Base-by-base conservation (phyloP, 2,329 filamentous ascomycete species). In the Curvularia eragrostidis region DNA sequence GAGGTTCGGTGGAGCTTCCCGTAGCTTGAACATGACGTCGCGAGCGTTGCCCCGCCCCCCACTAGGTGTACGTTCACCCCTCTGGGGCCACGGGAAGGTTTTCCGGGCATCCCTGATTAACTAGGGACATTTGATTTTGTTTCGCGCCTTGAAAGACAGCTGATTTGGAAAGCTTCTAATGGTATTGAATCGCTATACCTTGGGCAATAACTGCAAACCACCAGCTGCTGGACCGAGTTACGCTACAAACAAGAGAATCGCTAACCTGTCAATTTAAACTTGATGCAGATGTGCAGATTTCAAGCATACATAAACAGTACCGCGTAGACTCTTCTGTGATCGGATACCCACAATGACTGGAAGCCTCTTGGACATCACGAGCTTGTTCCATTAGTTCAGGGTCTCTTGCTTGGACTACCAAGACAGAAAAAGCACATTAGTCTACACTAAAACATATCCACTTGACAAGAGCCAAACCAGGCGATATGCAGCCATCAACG, bases 21-120 rank as follows among this genome's bases (percentile, higher is more conserved):
- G 21, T 26, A 58, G 55, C 48, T 55, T 39, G 39, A 49, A 47
- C 39, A 57, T 64, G 59, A 64, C 62, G 59, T 62, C 46, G 62
- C 39, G 26, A 48, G 32, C n/a, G 36, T 34, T 57, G 56, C 59
- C 61, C 61, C 61, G 38, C 50, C 41, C n/a, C 59, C 61, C 61
- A 58, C 44, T 21, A 38, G 30, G 43, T 41, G 34, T 30, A 36
- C 44, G 28, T 53, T 54, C 54, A 49, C 19, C 38, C 38, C 44
- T 38, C 42, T 34, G 24, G 15, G 12, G 3, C 4, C 10, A 1
- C 2, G 44, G 47, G 56, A 48, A 59, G 38, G 56, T 48, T 34
- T 52, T 48, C 53, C 56, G 56, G 52, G 42, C 28, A 28, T 26
- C 26, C 9, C n/a, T 42, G n/a, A 3, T 15, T 19, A 7, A 12